Conservation (phyloP, 1,139 yeast genomes). For the Blastobotrys proliferans region DNA sequence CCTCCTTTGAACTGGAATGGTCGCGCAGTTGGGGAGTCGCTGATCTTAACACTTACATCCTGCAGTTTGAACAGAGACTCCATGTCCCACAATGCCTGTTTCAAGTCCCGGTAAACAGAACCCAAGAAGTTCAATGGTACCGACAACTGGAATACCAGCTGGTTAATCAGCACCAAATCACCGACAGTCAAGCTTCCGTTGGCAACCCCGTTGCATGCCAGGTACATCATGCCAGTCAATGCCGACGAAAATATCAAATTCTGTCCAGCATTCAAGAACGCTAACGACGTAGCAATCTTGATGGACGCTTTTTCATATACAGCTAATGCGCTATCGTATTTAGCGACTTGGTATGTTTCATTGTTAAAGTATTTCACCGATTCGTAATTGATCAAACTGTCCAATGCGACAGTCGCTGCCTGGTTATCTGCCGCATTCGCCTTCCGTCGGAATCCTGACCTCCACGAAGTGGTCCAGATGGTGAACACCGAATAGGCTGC, state of each 20-base stretch:
- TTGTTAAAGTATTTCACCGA: conserved; percentile 93
- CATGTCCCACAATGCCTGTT: conserved; percentile 58
- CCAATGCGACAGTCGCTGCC: conserved; percentile 92
- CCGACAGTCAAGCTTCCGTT: conserved; percentile 84
- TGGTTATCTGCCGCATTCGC: conserved; percentile 94
- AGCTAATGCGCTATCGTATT: conserved; percentile 72
- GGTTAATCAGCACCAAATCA: conserved; percentile 92
- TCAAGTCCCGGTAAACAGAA: conserved; percentile 88
- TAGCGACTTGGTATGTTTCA: conserved; percentile 71
- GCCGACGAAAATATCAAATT: conserved; percentile 88
- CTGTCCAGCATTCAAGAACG: conserved; percentile 88
- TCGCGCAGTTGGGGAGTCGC: conserved; percentile 57
- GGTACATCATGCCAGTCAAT: conserved; percentile 93
- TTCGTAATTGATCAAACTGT: conserved; percentile 89
- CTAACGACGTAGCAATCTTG: conserved; percentile 88
- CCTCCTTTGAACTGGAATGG: conserved; percentile 56
- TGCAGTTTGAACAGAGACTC: conserved; percentile 41
- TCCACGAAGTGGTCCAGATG: conserved; percentile 91
- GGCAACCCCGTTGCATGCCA: conserved; percentile 96
- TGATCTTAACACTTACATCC: conserved; percentile 63
- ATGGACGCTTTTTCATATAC: conserved; percentile 78
- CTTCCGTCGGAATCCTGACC: conserved; percentile 83
- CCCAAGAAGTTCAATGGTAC: conserved; percentile 94
- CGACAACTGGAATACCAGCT: conserved; percentile 89
- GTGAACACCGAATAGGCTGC: conserved; percentile 81